Evolutionary conservation across 305 asterid species (phyloP).

Genomic region (Stenogyne calaminthoides): DNA sequence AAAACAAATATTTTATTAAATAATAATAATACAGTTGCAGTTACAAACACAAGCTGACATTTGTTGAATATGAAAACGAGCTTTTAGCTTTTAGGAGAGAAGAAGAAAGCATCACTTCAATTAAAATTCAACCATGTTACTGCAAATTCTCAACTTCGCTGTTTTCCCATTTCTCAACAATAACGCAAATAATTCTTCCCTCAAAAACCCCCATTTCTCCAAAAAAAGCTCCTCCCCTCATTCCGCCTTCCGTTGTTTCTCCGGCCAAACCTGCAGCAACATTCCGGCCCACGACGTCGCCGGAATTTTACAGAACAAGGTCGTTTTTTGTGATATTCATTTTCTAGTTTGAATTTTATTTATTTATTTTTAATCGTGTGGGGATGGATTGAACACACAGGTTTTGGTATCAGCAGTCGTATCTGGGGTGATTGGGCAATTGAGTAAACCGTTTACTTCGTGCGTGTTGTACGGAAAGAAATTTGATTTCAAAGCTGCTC

Average conservation of each 20-base stretch:
- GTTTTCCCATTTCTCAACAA: slow-evolving; percentile 16
- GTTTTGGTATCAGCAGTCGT: slow-evolving; percentile 73
- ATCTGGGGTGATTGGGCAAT: slow-evolving; percentile 84
- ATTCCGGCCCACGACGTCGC: slow-evolving; percentile 40
- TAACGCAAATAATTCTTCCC: background rate
- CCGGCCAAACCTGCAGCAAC: slow-evolving; percentile 35
- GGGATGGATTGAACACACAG: slow-evolving; percentile 36
- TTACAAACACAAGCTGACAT: background rate
- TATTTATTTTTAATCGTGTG: background rate
- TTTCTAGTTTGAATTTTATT: background rate
- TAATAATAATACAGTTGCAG: background rate
- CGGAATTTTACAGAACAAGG: slow-evolving; percentile 78
- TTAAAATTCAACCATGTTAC: slow-evolving; percentile 37
- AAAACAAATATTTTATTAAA: too few species aligned
- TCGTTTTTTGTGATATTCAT: slow-evolving; percentile 11
- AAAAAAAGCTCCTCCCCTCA: slow-evolving; percentile 3
- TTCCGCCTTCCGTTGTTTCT: slow-evolving; percentile 37
- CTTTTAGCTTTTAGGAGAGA: background rate
- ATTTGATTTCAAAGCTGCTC: slow-evolving; percentile 51
- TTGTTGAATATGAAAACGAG: slow-evolving; percentile 6
- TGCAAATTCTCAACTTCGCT: slow-evolving; percentile 35
- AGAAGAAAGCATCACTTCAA: background rate
- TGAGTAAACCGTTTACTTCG: slow-evolving; percentile 74
- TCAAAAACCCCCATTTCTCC: slow-evolving; percentile 13
- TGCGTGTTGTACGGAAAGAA: slow-evolving; percentile 52